Evolutionary conservation across 441 rosid genomes (phyloP).

Genomic region (Mallotus repandus): DNA sequence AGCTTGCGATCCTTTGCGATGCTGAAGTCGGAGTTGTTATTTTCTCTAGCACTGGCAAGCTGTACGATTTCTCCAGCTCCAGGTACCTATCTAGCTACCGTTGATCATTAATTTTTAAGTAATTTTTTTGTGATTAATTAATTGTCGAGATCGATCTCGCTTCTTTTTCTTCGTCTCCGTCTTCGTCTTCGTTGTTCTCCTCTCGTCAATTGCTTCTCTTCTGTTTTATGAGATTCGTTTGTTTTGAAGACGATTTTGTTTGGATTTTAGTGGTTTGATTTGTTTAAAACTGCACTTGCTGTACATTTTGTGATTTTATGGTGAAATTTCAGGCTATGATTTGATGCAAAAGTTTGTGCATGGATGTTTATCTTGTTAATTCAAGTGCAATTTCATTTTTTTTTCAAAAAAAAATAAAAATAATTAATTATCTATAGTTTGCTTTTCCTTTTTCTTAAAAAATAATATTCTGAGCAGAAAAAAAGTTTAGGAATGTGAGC

Average conservation of each 20-base stretch:
- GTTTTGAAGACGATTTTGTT: background rate
- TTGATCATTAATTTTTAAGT: background rate
- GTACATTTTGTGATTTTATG: background rate
- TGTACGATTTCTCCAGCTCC: conserved; percentile 70
- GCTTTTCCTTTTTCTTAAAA: background rate
- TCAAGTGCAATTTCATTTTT: too few relatives aligned
- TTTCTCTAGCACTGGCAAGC: conserved; percentile 76
- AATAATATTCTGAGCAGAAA: too few relatives aligned
- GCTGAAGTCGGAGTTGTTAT: conserved; percentile 77
- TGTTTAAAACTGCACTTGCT: background rate
- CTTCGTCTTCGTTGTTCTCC: background rate
- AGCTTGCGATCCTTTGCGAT: conserved; percentile 71
- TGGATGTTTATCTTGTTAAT: background rate
- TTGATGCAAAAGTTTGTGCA: background rate
- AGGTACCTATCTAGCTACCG: conserved; percentile 37
- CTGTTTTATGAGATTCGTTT: background rate
- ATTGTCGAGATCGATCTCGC: background rate
- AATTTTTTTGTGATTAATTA: too few relatives aligned
- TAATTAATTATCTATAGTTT: background rate
- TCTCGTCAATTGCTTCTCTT: background rate
- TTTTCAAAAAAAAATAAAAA: too few relatives aligned
- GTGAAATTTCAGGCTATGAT: background rate
- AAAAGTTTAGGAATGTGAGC: background rate
- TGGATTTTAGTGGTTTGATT: background rate
- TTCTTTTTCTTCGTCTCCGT: background rate